phyloP scores from a whole-genome alignment of 345 rosid species.

The Rubroshorea leprosula region DNA sequence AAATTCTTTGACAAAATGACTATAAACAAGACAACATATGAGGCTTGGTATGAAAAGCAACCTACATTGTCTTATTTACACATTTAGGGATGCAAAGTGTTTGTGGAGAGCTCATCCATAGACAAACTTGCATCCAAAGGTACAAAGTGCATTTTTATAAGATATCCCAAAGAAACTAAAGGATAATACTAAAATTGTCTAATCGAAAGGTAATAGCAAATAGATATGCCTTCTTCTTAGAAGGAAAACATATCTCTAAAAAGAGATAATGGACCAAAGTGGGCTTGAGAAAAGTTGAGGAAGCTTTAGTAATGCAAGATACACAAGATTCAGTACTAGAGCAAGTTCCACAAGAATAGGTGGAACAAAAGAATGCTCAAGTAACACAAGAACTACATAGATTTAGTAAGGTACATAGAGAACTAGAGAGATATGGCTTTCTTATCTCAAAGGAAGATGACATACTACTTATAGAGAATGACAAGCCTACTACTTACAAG shows the following conservation, averaged over 20 bases:
- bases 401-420: too few species aligned
- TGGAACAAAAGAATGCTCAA: not conserved
- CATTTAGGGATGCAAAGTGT: slow-evolving; percentile 4
- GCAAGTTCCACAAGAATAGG: not conserved
- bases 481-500: slow-evolving; percentile 14
- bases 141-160: not conserved
- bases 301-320: not conserved
- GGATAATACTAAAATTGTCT: slow-evolving; percentile 11
- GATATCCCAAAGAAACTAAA: not conserved
- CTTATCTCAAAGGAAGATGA: too few species aligned
- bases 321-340: not conserved
- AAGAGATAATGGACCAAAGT: not conserved
- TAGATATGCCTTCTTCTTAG: not conserved
- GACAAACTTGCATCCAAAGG: not conserved
- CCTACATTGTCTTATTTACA: not conserved
- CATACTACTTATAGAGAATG: too few species aligned
- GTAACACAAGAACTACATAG: too few species aligned
- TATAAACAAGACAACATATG: slow-evolving; percentile 13
- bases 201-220: not conserved
- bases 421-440: too few species aligned
- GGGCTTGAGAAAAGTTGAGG: slow-evolving; percentile 5
- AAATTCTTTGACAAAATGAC: too few species aligned
- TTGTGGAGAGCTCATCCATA: not conserved
- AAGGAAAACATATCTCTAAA: slow-evolving; percentile 5
- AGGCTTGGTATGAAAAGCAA: slow-evolving; percentile 7